Percentiles rank a stretch among this genome's conserved stretches.
Evolutionary conservation across 805 yeast species (phyloP).

Genomic region (Nakazawaea peltata): DNA sequence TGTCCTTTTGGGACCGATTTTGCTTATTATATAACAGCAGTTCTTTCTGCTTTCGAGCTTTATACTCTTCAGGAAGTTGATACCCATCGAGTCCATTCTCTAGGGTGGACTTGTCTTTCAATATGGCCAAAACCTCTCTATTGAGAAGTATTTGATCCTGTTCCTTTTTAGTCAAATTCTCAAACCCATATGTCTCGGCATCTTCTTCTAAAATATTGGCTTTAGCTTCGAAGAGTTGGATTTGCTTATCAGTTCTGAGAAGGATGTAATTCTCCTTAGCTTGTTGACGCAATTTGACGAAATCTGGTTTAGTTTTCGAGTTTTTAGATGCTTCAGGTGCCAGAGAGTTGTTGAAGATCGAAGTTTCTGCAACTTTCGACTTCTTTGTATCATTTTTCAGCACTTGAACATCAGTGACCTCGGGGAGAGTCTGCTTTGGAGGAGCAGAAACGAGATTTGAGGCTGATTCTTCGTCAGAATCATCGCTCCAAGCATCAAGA

Average conservation of each 20-base stretch:
- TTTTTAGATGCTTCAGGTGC: too few relatives aligned
- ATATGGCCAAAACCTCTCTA: conserved; percentile 37
- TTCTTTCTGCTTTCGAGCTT: conserved; percentile 49
- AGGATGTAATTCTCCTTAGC: conserved; percentile 42
- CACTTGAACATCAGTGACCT: too few relatives aligned
- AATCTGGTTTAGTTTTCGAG: too few relatives aligned
- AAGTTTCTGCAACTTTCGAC: not conserved
- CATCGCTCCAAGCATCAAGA: conserved; percentile 9
- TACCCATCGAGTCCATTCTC: conserved; percentile 32
- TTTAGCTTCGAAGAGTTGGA: conserved; percentile 35
- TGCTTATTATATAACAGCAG: conserved; percentile 33
- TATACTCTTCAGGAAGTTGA: conserved; percentile 47
- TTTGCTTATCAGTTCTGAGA: conserved; percentile 39
- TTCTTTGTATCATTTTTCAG: too few relatives aligned
- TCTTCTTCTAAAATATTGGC: conserved; percentile 41
- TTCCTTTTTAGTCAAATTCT: conserved; percentile 37
- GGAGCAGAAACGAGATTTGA: too few relatives aligned
- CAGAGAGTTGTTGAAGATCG: not conserved
- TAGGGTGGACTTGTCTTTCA: conserved; percentile 30
- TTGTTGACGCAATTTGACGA: conserved; percentile 27
- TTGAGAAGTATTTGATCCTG: conserved; percentile 44
- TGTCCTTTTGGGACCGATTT: conserved; percentile 12
- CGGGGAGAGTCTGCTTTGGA: too few relatives aligned
- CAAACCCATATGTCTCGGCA: conserved; percentile 46
- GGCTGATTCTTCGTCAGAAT: too few relatives aligned